phyloP scores from a whole-genome alignment of 1,284 basidiomycete genomes.

The Apiotrichum gamsii region DNA sequence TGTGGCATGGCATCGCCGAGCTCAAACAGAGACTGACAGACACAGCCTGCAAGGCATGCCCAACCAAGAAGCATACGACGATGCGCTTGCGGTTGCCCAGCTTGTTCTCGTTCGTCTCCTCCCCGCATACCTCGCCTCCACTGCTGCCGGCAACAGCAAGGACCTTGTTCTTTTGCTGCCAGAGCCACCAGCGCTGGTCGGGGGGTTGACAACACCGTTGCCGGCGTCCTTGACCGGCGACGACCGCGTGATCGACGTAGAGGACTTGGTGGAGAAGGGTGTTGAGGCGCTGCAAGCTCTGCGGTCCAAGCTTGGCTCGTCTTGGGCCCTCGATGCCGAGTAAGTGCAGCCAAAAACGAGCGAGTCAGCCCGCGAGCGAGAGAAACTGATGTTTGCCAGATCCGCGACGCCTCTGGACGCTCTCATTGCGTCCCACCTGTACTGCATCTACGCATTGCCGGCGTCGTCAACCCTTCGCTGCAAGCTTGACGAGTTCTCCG shows the following conservation, averaged over 20 bases:
- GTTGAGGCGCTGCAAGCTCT: slow-evolving; percentile 29
- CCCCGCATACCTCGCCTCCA: slow-evolving; percentile 29
- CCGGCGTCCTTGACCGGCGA: slow-evolving; percentile 40
- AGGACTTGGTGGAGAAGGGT: slow-evolving; percentile 21
- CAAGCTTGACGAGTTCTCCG: slow-evolving; percentile 16
- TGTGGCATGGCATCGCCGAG: too few relatives aligned
- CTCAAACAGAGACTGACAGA: neutral
- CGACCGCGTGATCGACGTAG: slow-evolving; percentile 20
- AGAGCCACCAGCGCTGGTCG: slow-evolving; percentile 30
- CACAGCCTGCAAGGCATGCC: slow-evolving; percentile 25
- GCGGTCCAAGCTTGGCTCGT: slow-evolving; percentile 8
- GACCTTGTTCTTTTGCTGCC: slow-evolving; percentile 19
- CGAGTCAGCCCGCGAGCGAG: too few relatives aligned
- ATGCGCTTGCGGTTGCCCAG: slow-evolving; percentile 34
- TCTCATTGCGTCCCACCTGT: slow-evolving; percentile 40
- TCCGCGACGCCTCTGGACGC: slow-evolving; percentile 43
- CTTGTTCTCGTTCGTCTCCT: slow-evolving; percentile 28
- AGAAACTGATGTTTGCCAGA: slow-evolving; percentile 14
- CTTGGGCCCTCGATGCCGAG: slow-evolving; percentile 36
- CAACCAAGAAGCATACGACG: slow-evolving; percentile 32
- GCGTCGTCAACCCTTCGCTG: slow-evolving; percentile 16
- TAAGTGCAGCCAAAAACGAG: slow-evolving; percentile 21
- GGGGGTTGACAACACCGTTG: slow-evolving; percentile 37
- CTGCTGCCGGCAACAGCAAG: neutral
- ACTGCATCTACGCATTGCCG: slow-evolving; percentile 30